Conservation (phyloP, 2,329 filamentous ascomycete genomes). For the Macrophomina pseudophaseolina region DNA sequence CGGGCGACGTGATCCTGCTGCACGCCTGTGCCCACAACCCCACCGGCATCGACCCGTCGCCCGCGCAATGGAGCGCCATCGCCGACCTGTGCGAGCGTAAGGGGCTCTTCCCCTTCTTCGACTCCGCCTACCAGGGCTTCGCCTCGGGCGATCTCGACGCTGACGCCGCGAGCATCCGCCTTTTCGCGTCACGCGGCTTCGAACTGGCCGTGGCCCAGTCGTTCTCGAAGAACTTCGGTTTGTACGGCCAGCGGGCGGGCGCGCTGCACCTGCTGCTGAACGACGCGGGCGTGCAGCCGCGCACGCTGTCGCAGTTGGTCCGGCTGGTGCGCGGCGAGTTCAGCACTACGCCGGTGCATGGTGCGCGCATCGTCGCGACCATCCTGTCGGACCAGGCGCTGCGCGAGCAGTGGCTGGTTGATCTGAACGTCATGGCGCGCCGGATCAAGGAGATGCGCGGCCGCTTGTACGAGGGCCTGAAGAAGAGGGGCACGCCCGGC, state of each 20-base stretch:
- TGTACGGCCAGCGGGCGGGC: conserved; percentile 46
- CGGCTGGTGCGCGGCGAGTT: conserved; percentile 37
- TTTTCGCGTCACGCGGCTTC: conserved; percentile 33
- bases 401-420: conserved; percentile 37
- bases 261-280: conserved; percentile 32
- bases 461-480: conserved; percentile 34
- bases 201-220: conserved; percentile 41
- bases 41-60: conserved; percentile 43
- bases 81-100: conserved; percentile 39
- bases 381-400: conserved; percentile 35
- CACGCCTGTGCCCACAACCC: conserved; percentile 48
- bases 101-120: conserved; percentile 44
- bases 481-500: conserved; percentile 33
- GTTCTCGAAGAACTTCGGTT: conserved; percentile 46
- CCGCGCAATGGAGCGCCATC: conserved; percentile 42
- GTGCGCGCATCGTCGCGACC: conserved; percentile 37
- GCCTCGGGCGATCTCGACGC: conserved; percentile 41
- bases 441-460: conserved; percentile 42
- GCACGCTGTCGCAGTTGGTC: conserved; percentile 10
- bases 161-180: conserved; percentile 44
- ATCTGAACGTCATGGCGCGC: conserved; percentile 42
- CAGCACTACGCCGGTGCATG: conserved; percentile 38
- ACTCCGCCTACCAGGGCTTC: conserved; percentile 49
- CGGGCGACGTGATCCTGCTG: conserved; percentile 43
- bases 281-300: not conserved